Evolutionary conservation across 1,284 basidiomycete genomes (phyloP).

Genomic region (Ceratorhiza oryzae-sativae): DNA sequence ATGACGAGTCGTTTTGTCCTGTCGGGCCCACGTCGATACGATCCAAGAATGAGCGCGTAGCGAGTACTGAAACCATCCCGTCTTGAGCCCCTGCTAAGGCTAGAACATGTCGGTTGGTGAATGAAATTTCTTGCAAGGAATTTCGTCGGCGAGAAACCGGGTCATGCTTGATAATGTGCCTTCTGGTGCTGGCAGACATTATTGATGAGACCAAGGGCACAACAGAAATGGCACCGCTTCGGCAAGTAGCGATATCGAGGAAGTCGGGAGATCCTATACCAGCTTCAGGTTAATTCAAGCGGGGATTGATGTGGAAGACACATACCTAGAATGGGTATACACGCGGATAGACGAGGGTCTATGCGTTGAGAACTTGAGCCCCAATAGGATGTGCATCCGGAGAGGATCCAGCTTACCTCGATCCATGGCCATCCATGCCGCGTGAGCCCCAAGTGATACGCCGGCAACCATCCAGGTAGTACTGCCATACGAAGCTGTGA

Average conservation of each 20-base stretch:
- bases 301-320: not conserved
- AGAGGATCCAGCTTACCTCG: constrained; percentile 18
- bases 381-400: not conserved
- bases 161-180: constrained; percentile 17
- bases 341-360: constrained; percentile 20
- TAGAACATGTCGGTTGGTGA: constrained; percentile 24
- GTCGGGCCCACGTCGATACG: constrained; percentile 25
- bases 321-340: constrained; percentile 31
- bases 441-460: constrained; percentile 30
- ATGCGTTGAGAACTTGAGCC: not conserved
- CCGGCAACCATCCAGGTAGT: constrained; percentile 35
- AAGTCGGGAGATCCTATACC: constrained; percentile 32
- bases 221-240: not conserved
- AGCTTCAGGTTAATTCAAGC: not conserved
- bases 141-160: constrained; percentile 12
- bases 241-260: constrained; percentile 19
- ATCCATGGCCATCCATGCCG: constrained; percentile 31
- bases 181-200: constrained; percentile 12
- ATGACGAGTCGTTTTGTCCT: constrained; percentile 28
- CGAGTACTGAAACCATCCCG: constrained; percentile 1
- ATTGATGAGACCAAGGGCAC: constrained; percentile 14
- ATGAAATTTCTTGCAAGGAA: not conserved
- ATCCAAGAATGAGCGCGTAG: constrained; percentile 22
- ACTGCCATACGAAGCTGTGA: not conserved
- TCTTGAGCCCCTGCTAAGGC: constrained; percentile 29